phyloP scores from a whole-genome alignment of 2,329 filamentous ascomycete genomes.

The Ustulina deusta region DNA sequence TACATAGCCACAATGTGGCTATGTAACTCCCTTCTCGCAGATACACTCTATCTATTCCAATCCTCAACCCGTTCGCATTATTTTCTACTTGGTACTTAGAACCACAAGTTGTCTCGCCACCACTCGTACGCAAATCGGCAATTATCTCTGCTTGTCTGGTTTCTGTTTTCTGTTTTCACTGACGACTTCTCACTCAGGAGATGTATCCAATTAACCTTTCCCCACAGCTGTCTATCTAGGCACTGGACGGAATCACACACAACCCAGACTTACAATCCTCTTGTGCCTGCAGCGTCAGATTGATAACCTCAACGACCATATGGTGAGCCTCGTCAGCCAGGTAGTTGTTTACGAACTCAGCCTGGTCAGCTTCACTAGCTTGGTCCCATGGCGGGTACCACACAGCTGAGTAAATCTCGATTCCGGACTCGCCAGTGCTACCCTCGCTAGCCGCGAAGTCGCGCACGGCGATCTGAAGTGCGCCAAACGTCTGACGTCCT shows the following conservation, averaged over 20 bases:
- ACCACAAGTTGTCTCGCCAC: no score
- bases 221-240: neutral
- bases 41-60: no score
- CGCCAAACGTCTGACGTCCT: constrained; percentile 32
- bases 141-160: no score
- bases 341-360: constrained; percentile 33
- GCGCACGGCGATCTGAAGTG: constrained; percentile 40
- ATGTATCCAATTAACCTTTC: neutral
- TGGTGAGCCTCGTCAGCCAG: constrained; percentile 40
- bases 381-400: constrained; percentile 41
- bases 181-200: neutral
- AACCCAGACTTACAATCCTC: constrained; percentile 35
- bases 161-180: no score
- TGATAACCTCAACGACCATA: constrained; percentile 43
- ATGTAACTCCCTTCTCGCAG: no score
- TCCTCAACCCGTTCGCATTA: no score
- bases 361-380: constrained; percentile 16
- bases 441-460: constrained; percentile 34
- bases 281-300: constrained; percentile 37
- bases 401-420: constrained; percentile 40
- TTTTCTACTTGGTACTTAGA: no score
- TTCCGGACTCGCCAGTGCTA: constrained; percentile 27
- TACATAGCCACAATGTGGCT: no score
- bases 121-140: no score
- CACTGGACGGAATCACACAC: constrained; percentile 27